Evolutionary conservation across 768 basidiomycete genomes (phyloP).

Genomic region (Amanita muscaria): DNA sequence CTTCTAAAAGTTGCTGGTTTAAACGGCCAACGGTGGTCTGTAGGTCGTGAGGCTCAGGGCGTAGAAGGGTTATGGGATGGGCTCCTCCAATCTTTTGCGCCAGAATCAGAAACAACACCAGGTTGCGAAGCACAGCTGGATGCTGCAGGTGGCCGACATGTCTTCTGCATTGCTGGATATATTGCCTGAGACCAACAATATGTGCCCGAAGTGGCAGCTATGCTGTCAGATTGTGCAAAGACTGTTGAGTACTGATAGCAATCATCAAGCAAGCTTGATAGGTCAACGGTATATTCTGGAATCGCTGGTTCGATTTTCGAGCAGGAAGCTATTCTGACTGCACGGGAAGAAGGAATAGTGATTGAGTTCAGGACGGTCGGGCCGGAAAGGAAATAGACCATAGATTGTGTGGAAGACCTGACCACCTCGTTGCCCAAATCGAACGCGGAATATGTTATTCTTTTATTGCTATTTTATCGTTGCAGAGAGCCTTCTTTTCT

Average conservation of each 20-base stretch:
- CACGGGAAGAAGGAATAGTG: slow-evolving; percentile 44
- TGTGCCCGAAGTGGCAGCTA: slow-evolving; percentile 47
- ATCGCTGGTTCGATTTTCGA: slow-evolving; percentile 42
- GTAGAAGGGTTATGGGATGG: slow-evolving; percentile 55
- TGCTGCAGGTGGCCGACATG: slow-evolving; percentile 68
- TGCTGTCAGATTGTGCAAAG: slow-evolving; percentile 57
- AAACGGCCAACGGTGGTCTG: slow-evolving; percentile 45
- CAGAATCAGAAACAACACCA: slow-evolving; percentile 17
- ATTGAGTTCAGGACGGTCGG: slow-evolving; percentile 30
- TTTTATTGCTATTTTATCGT: no score
- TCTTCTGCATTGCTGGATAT: slow-evolving; percentile 38
- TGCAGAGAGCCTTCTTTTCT: no score
- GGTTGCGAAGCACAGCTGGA: slow-evolving; percentile 60
- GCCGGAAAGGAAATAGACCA: background rate
- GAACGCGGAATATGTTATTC: background rate
- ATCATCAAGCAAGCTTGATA: slow-evolving; percentile 20
- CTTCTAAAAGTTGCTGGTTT: slow-evolving; percentile 64
- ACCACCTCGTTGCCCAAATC: slow-evolving; percentile 12
- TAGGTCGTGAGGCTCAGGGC: slow-evolving; percentile 48
- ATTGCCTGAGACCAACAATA: slow-evolving; percentile 28
- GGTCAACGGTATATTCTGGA: slow-evolving; percentile 54
- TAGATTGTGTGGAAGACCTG: slow-evolving; percentile 10
- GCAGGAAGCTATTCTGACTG: slow-evolving; percentile 35
- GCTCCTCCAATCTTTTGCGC: slow-evolving; percentile 28
- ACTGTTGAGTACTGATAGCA: background rate